Base-by-base conservation (phyloP, 306 rosid genomes). In the Hippophae rhamnoides region DNA sequence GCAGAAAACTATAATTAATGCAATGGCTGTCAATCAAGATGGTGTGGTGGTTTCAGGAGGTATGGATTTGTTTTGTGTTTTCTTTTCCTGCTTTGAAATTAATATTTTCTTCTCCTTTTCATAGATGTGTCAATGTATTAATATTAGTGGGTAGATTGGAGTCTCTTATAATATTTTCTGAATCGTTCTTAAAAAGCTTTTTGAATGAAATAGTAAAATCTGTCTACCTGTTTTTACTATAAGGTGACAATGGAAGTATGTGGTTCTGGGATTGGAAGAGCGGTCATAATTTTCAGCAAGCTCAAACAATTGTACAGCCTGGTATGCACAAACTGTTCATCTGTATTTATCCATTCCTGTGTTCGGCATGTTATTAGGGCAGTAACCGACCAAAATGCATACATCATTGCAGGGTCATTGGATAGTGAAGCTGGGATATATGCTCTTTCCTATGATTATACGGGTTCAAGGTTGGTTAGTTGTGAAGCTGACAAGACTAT, bases 181-280 rank as follows among this genome's bases (percentile, higher is more conserved):
- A 31, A 31, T 2, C 4, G 38, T 31, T 31, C 5, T 31, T 31
- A 4, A 31, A 31, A 31, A 31, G 38, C 38, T 31, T 31, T 31
- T 31, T 31, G 38, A 31, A 4, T 31, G 38, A 31, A 31, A 31
- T 31, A 31, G 3, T 31, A 2, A 31, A 31, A 31, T 31, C 38
- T 31, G 38, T 31, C 38, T 31, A 31, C 38, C 38, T 31, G 38
- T 31, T 31, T 31, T 31, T 31, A 31, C 38, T 31, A 31, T 4
- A 59, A 92, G 99, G 99, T 72, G 99, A 92, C 82, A 92, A 92
- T 23, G 99, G 99, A 64, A 92, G 99, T 66, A 2, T 92, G 68
- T 92, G 99, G 99, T 92, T 92, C 72, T 92, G 99, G 99, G 99
- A 88, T 56, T 92, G 99, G 99, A 87, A 84, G 81, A 92, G 99